Evolutionary conservation across 495 filamentous ascomycete species (phyloP), one percentile per base, ranked within the genome.

Genomic region (Echria macrotheca): DNA sequence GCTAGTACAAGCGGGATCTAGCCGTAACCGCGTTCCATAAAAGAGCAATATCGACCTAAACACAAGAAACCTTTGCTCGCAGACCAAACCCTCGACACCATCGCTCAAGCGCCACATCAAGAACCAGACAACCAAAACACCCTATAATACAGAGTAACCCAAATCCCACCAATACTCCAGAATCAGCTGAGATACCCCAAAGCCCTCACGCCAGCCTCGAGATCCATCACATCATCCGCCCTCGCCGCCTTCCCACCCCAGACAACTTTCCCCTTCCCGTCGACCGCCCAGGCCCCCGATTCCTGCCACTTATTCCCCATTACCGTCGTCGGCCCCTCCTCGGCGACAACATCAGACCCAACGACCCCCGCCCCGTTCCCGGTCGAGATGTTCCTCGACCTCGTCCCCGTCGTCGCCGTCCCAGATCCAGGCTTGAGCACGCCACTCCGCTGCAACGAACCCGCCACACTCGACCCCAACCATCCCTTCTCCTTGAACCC

Each of bases 221-320:
- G 67, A 53, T 78, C 69, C 51, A 79, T 70, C 10, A 78, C 60
- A 44, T 80, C 72, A 50, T 78, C 75, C 2, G 74, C 75, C 29
- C 67, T 64, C 40, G 53, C 39, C 29, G 73, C 70, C 52, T 69
- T 68, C 12, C 65, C 60, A 5, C 66, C 68, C 79, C 78, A 82
- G 17, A 67, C 65, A 10, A 82, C 66, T 5, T 69, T 67, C 2
- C 76, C 77, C 14, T 71, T 54, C 5, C 66, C 68, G 65, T 82
- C 76, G 0, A 82, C 69, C 2, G 75, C 77, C 62, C 73, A 83
- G 19, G 69, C 68, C 2, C 78, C 79, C 6, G 69, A 61, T 43
- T 71, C 76, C 63, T 83, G 78, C 79, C 79, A 83, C 50, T 81
- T 71, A 50, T 67, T 78, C n/a, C 79, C 81, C 65, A 77, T 79